These are phyloP conservation scores for Xylariaceae sp. DNA, from an alignment of 2,329 filamentous ascomycete species.

Conservation along the genomic window DNA sequence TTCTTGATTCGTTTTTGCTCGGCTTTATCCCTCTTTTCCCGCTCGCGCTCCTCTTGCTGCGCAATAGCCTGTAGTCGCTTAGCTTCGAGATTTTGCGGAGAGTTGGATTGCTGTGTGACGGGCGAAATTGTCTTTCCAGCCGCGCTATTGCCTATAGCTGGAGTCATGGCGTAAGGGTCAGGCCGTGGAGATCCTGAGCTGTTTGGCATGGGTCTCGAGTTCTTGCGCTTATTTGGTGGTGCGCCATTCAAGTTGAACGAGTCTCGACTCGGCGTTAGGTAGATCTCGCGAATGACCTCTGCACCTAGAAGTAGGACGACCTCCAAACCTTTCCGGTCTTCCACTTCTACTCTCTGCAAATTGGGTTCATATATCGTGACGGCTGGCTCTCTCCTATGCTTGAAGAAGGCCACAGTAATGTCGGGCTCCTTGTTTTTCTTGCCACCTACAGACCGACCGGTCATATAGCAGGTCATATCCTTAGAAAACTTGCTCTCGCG, in stretches of 20 bases:
- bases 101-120: slow-evolving; percentile 35
- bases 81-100: slow-evolving; percentile 66
- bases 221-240: slow-evolving; percentile 46
- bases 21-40: slow-evolving; percentile 59
- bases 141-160: slow-evolving; percentile 52
- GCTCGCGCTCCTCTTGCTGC: slow-evolving; percentile 60
- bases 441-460: slow-evolving; percentile 74
- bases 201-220: slow-evolving; percentile 48
- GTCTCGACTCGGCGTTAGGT: slow-evolving; percentile 69
- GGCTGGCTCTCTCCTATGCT: slow-evolving; percentile 65
- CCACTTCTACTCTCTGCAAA: slow-evolving; percentile 84
- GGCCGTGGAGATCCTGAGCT: slow-evolving; percentile 34
- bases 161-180: slow-evolving; percentile 45
- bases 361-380: slow-evolving; percentile 95
- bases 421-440: slow-evolving; percentile 91
- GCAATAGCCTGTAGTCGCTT: slow-evolving; percentile 68
- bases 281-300: slow-evolving; percentile 70
- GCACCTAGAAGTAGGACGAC: slow-evolving; percentile 73
- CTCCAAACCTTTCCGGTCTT: slow-evolving; percentile 93
- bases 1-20: slow-evolving; percentile 65
- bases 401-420: slow-evolving; percentile 91
- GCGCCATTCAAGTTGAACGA: slow-evolving; percentile 75
- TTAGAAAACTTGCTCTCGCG: slow-evolving; percentile 84
- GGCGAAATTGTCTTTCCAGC: slow-evolving; percentile 43
- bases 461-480: slow-evolving; percentile 87